Evolutionary conservation across 345 rosid genomes (phyloP).

Genomic region (Psidium friedrichsthalianum): DNA sequence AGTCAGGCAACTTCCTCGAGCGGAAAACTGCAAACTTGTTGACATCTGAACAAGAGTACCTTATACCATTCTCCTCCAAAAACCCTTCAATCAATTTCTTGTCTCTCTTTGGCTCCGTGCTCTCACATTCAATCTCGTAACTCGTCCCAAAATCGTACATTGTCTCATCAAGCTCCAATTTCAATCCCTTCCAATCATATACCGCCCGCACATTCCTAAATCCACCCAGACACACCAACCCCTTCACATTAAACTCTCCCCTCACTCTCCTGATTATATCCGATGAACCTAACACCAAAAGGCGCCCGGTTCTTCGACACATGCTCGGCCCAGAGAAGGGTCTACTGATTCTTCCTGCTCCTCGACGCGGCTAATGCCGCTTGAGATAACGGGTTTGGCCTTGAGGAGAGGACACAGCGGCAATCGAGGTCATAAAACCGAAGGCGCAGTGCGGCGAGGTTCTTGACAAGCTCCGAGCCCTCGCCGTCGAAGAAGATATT

Average conservation of each 20-base stretch:
- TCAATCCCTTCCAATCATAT: constrained; percentile 51
- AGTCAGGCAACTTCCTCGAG: constrained; percentile 32
- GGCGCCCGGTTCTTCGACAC: constrained; percentile 17
- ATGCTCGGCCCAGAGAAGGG: constrained; percentile 25
- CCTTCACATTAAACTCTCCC: constrained; percentile 29
- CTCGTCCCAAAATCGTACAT: constrained; percentile 37
- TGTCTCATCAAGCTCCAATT: constrained; percentile 58
- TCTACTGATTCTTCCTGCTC: constrained; percentile 50
- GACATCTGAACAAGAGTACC: constrained; percentile 29
- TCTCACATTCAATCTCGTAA: constrained; percentile 71
- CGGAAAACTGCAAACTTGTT: constrained; percentile 54
- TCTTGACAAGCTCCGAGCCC: constrained; percentile 21
- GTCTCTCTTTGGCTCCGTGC: constrained; percentile 40
- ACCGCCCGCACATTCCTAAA: constrained; percentile 53
- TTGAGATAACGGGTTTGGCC: constrained; percentile 30
- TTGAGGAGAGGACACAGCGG: constrained; percentile 48
- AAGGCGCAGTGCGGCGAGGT: constrained; percentile 44
- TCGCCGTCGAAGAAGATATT: constrained; percentile 57
- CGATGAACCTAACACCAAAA: constrained; percentile 11
- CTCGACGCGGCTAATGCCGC: constrained; percentile 48
- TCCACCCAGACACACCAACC: constrained; percentile 42
- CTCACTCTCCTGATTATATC: constrained; percentile 28
- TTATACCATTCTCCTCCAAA: constrained; percentile 37
- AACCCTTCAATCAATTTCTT: constrained; percentile 32
- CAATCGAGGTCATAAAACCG: constrained; percentile 41